Percentiles rank a stretch among this genome's conserved stretches.
phyloP scores from a whole-genome alignment of 495 filamentous ascomycete species.

The Lophiotrema nucula region DNA sequence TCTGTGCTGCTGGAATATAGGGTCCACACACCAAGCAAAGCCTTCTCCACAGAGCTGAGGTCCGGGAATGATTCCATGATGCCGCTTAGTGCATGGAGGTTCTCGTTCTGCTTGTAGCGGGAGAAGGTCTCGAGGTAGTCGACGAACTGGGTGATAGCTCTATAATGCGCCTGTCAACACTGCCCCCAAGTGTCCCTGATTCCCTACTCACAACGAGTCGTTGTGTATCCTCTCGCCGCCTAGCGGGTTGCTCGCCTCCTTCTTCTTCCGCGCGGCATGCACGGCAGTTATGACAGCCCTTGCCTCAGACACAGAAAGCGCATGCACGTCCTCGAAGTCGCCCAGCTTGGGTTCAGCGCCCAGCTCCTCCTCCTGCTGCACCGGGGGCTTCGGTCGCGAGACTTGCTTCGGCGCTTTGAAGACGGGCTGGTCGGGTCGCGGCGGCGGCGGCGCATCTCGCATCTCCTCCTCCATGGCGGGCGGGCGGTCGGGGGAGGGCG shows the following conservation, averaged over 20 bases:
- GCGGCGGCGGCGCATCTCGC: constrained; percentile 16
- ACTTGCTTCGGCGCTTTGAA: constrained; percentile 29
- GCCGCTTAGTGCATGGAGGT: constrained; percentile 85
- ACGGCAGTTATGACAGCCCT: constrained; percentile 85
- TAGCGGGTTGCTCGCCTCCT: constrained; percentile 56
- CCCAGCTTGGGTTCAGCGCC: constrained; percentile 77
- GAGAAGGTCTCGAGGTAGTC: constrained; percentile 92
- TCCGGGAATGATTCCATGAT: constrained; percentile 72
- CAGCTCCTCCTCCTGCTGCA: constrained; percentile 86
- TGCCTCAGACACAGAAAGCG: constrained; percentile 86
- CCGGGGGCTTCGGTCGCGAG: constrained; percentile 45
- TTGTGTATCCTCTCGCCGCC: constrained; percentile 31
- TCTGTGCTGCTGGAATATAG: too few species aligned
- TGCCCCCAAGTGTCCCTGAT: neutral
- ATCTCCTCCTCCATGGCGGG: constrained; percentile 24
- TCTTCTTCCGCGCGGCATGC: constrained; percentile 66
- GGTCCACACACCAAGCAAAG: constrained; percentile 88
- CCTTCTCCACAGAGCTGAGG: constrained; percentile 86
- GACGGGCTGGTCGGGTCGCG: constrained; percentile 12
- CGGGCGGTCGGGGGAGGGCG: neutral
- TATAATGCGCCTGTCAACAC: constrained; percentile 31
- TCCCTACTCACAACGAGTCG: constrained; percentile 58
- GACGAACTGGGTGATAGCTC: constrained; percentile 73
- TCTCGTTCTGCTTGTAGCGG: constrained; percentile 91
- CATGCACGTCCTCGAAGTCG: constrained; percentile 85